Evolutionary conservation across 805 yeast species (phyloP), one percentile per base, ranked within the genome.

Genomic region (Myxozyma melibiosi): DNA sequence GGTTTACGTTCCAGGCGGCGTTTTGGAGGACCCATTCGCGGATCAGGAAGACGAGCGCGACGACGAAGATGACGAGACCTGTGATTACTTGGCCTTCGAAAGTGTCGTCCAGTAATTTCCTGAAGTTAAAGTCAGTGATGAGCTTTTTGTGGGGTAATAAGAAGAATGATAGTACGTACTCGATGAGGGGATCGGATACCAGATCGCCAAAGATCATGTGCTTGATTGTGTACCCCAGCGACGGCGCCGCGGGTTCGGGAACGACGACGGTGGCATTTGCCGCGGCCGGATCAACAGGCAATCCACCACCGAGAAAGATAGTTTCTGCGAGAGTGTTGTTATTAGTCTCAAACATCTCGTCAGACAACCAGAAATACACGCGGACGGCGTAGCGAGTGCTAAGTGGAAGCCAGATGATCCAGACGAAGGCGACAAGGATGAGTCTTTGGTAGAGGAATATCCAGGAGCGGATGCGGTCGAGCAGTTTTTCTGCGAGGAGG

Each of bases 401-500:
- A n/a, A 65, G 49, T n/a, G 71, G 71, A 14, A 68, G 58, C 51
- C 65, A 48, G 2, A 58, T 51, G n/a, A 66, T 53, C 71, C 71
- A 68, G 7, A 68, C 56, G 4, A 63, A 54, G 18, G 57, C 30
- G 8, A 62, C 61, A 24, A 64, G 46, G 3, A 56, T 47, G 27
- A 63, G 34, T 20, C 70, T 53, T 27, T 65, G 22, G n/a, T 61
- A 60, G 5, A 67, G 55, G 2, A 61, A 43, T 5, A 65, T 8
- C 28, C 62, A 45, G 18, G 51, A n/a, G 11, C 53, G 55, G 4
- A 57, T 20, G 38, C 59, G 67, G 2, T 64, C 50, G 7, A 70
- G 43, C 6, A 79, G 63, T 44, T 79, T 80, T 40, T 65, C 66
- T 57, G 81, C 41, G 14, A 88, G 70, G 40, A 84, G 70, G 0